Base-by-base conservation (phyloP, 2,329 filamentous ascomycete genomes). In the Cladosporium sp. region DNA sequence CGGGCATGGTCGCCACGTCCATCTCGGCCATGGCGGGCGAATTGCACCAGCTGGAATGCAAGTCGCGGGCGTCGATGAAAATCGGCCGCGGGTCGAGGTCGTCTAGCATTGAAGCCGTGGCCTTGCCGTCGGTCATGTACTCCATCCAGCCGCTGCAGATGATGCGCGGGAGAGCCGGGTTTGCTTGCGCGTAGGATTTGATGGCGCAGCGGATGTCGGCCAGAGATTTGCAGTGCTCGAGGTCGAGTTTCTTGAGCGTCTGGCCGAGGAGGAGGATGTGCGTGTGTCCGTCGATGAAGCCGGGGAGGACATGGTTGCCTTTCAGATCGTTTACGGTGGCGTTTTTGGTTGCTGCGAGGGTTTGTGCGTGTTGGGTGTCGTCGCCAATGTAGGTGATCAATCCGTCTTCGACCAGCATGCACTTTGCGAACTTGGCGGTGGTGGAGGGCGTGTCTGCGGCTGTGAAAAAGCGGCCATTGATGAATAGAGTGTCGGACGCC, bases 261-360 rank as follows among this genome's bases (percentile, higher is more conserved):
- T 78, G 75, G 2, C 78, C 78, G 20, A 80, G 71, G 40, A 78
- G 70, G 36, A 80, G 68, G 11, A 81, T 68, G 61, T 82, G 78
- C 68, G 79, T 77, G 58, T 82, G 78, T 0, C 76, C 78, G 55
- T 82, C 78, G 43, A 81, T 72, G 59, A 80, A 80, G 5, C 77
- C 75, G 0, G 78, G 78, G 1, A 81, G 63, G 6, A 80, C 67
- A 30, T 71, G 60, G 9, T 60, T 62, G 13, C 64, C 58, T 2
- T 66, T 41, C 4, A 77, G 58, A 52, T 76, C 68, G 15, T 48
- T 18, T 6, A 36, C 25, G 8, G 58, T 58, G 13, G 49, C 62
- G 35, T 11, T 59, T 27, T 46, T 51, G 46, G 12, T 63, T 49
- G 15, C 59, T 52, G 36, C 51, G 42, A 49, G 49, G 41, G 15